These are phyloP conservation scores for Microbotryum intermedium DNA, from an alignment of 1,284 basidiomycete genomes.

Conservation along the genomic window DNA sequence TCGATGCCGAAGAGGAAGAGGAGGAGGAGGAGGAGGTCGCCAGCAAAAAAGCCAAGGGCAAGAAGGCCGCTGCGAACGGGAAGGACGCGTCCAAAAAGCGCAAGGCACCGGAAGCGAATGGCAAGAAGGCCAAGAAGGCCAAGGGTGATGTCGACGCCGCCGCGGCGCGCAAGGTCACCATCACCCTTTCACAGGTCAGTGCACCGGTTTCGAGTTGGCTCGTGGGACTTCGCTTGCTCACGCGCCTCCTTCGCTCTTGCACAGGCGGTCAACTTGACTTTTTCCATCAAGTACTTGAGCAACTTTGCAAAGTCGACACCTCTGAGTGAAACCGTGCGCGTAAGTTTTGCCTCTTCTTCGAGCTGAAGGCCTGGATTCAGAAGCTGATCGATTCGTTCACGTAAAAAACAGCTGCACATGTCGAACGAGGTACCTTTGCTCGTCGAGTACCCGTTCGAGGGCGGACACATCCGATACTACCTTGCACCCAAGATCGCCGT, in stretches of 20 bases:
- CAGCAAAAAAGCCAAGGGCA: constrained; percentile 26
- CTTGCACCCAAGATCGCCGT: constrained; percentile 78
- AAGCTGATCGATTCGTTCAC: not conserved
- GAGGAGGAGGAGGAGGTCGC: constrained; percentile 18
- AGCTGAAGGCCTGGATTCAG: constrained; percentile 5
- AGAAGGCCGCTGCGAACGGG: constrained; percentile 21
- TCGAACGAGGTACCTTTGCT: constrained; percentile 83
- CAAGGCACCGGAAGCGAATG: constrained; percentile 8
- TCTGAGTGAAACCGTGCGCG: constrained; percentile 58
- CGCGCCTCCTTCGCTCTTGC: constrained; percentile 26
- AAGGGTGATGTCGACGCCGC: constrained; percentile 50
- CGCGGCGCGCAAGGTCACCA: constrained; percentile 48
- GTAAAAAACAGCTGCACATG: constrained; percentile 56
- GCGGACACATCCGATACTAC: constrained; percentile 76
- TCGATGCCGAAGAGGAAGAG: constrained; percentile 36
- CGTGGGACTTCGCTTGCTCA: not conserved
- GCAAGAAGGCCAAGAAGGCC: constrained; percentile 42
- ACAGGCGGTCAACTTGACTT: constrained; percentile 83
- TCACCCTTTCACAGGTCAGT: constrained; percentile 60
- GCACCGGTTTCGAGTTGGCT: not conserved
- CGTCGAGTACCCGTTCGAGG: constrained; percentile 74
- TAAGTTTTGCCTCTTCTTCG: constrained; percentile 35
- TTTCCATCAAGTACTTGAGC: constrained; percentile 92
- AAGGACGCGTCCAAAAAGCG: constrained; percentile 14
- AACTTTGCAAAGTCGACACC: constrained; percentile 92